These are phyloP conservation scores for Melastoma malabathricum DNA, from an alignment of 345 rosid species.

Conservation along the genomic window DNA sequence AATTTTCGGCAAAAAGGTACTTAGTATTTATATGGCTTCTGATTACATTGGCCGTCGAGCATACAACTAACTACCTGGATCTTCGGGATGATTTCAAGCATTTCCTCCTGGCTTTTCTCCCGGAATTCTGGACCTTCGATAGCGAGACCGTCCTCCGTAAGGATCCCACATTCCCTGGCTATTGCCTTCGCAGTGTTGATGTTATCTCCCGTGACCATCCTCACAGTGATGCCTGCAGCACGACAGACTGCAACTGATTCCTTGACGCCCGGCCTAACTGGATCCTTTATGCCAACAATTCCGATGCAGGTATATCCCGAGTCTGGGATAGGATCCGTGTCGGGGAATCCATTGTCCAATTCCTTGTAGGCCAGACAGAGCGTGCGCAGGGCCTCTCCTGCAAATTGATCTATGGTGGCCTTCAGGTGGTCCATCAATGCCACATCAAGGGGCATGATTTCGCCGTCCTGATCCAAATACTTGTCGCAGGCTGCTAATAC, in stretches of 20 bases:
- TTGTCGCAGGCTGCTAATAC: constrained; percentile 75
- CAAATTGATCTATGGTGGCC: constrained; percentile 62
- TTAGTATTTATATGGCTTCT: not conserved
- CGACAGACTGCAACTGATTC: constrained; percentile 82
- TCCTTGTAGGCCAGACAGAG: constrained; percentile 69
- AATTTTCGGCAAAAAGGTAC: constrained; percentile 3
- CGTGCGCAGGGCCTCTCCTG: constrained; percentile 81
- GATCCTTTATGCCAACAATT: constrained; percentile 88
- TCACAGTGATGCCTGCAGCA: constrained; percentile 77
- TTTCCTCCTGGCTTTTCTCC: constrained; percentile 63
- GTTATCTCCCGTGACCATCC: constrained; percentile 96
- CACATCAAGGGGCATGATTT: constrained; percentile 60
- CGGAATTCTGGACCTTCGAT: constrained; percentile 85
- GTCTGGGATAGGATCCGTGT: constrained; percentile 40
- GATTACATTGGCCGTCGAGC: not conserved
- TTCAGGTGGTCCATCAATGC: constrained; percentile 40
- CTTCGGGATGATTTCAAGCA: constrained; percentile 64
- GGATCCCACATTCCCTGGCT: constrained; percentile 89
- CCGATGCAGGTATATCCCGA: constrained; percentile 68
- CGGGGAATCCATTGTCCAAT: constrained; percentile 38
- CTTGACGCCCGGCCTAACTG: constrained; percentile 89
- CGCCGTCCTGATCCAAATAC: constrained; percentile 53
- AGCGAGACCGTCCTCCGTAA: constrained; percentile 74
- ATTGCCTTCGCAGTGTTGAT: constrained; percentile 89
- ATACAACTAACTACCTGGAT: constrained; percentile 43